These are phyloP conservation scores for Neofusicoccum sp. DNA, from an alignment of 2,329 filamentous ascomycete genomes.

Conservation along the genomic window DNA sequence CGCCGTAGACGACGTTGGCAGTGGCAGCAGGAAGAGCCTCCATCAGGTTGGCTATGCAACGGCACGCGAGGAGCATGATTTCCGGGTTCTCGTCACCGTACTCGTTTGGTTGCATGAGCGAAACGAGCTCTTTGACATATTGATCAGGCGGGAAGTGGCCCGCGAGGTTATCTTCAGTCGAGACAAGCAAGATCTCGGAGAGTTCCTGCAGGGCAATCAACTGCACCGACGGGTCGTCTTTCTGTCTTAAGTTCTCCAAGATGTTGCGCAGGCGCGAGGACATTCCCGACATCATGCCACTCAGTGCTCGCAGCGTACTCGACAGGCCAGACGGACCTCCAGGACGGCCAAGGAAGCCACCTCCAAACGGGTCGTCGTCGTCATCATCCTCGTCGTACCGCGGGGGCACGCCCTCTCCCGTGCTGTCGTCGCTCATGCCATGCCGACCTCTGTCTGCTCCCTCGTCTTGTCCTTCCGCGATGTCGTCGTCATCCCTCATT, in stretches of 20 bases:
- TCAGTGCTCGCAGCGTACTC: conserved; percentile 79
- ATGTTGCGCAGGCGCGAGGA: conserved; percentile 70
- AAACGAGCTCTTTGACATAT: conserved; percentile 91
- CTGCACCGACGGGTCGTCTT: conserved; percentile 83
- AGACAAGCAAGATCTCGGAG: conserved; percentile 88
- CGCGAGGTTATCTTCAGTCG: conserved; percentile 92
- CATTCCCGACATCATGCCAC: conserved; percentile 86
- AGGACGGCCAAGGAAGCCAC: conserved; percentile 65
- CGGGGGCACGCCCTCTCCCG: conserved; percentile 61
- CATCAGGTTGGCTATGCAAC: conserved; percentile 96
- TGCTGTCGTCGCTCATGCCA: conserved; percentile 55
- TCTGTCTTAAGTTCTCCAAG: conserved; percentile 65
- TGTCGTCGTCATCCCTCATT: conserved; percentile 66
- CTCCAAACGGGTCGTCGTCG: conserved; percentile 61
- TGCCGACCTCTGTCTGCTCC: conserved; percentile 29
- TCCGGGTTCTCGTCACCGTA: conserved; percentile 89
- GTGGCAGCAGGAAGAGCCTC: conserved; percentile 91
- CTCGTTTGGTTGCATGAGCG: conserved; percentile 87
- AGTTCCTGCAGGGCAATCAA: conserved; percentile 89
- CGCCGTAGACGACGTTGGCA: conserved; percentile 95
- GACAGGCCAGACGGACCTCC: conserved; percentile 66
- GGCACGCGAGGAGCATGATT: conserved; percentile 94
- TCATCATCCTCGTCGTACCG: conserved; percentile 53
- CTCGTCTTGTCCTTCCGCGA: conserved; percentile 51
- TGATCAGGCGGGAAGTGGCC: conserved; percentile 93